Conservation (phyloP, 306 rosid species). For the Fagus crenata region DNA sequence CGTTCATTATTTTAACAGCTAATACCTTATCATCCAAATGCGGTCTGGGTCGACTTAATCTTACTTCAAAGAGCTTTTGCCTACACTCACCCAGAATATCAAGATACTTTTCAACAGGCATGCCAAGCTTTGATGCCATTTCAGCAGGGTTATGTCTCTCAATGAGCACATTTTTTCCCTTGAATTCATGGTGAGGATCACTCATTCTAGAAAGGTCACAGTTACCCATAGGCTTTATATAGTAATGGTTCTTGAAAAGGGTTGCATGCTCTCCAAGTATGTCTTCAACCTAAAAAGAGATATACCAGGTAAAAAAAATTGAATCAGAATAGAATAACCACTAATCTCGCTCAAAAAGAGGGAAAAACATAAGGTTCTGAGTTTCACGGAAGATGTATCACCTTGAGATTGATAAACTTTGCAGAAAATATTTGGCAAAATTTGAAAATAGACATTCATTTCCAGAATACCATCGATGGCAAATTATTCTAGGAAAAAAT, state of each 20-base stretch:
- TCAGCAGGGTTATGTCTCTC: conserved; percentile 66
- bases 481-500: neutral
- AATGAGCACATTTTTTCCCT: conserved; percentile 74
- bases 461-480: neutral
- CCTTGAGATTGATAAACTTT: neutral
- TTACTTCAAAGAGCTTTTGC: conserved; percentile 68
- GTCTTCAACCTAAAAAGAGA: conserved; percentile 61
- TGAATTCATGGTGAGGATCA: conserved; percentile 88
- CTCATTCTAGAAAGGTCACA: conserved; percentile 84
- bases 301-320: conserved; percentile 19
- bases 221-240: conserved; percentile 69
- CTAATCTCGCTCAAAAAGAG: neutral
- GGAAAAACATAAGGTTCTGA: neutral
- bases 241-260: conserved; percentile 72
- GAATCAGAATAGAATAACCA: conserved; percentile 10
- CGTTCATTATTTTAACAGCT: conserved; percentile 13
- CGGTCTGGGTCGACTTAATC: conserved; percentile 77
- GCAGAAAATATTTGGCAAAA: neutral
- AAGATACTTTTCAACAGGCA: conserved; percentile 64
- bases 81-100: conserved; percentile 71
- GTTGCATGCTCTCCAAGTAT: conserved; percentile 82
- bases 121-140: conserved; percentile 61
- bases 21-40: conserved; percentile 91
- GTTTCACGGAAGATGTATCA: neutral
- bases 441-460: neutral